A percentile compares a stretch with the other conserved stretches of the same genome.
Evolutionary conservation across 805 yeast genomes (phyloP).

Genomic region (Barnettozyma botsteinii): DNA sequence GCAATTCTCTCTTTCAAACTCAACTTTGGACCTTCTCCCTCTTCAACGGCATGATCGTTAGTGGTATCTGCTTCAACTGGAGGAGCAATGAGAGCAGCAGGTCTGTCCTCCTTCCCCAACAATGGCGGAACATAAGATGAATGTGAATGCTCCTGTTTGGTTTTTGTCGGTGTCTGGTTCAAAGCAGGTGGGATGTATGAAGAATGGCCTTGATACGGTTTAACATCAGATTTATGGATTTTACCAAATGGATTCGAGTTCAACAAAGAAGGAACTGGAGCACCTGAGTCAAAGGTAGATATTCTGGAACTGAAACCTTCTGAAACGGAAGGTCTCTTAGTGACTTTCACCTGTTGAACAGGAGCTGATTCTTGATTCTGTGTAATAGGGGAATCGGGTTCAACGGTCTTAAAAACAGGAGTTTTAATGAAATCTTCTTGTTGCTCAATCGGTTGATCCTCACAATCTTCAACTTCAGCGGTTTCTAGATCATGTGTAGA

Average conservation of each 20-base stretch:
- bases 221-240: slow-evolving; percentile 6
- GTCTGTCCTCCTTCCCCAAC: slow-evolving; percentile 14
- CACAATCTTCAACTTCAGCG: neutral
- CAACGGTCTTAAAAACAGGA: neutral
- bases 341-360: neutral
- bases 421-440: slow-evolving; percentile 11
- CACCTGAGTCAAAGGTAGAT: slow-evolving; percentile 13
- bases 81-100: slow-evolving; percentile 10
- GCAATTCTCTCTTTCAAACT: slow-evolving; percentile 86
- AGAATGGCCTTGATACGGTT: slow-evolving; percentile 23
- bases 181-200: slow-evolving; percentile 26
- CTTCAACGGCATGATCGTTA: slow-evolving; percentile 30
- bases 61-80: slow-evolving; percentile 29
- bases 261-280: slow-evolving; percentile 4
- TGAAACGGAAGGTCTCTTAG: slow-evolving; percentile 4
- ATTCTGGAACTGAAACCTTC: slow-evolving; percentile 8
- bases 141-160: slow-evolving; percentile 14
- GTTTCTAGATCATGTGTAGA: neutral
- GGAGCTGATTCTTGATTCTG: neutral
- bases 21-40: slow-evolving; percentile 64
- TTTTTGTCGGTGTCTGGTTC: slow-evolving; percentile 11
- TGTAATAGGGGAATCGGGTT: neutral
- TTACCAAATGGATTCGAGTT: slow-evolving; percentile 7
- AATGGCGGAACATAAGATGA: slow-evolving; percentile 26
- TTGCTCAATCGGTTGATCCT: slow-evolving; percentile 1